phyloP scores from a whole-genome alignment of 257 asterid species.

The Solanum sejunctum region DNA sequence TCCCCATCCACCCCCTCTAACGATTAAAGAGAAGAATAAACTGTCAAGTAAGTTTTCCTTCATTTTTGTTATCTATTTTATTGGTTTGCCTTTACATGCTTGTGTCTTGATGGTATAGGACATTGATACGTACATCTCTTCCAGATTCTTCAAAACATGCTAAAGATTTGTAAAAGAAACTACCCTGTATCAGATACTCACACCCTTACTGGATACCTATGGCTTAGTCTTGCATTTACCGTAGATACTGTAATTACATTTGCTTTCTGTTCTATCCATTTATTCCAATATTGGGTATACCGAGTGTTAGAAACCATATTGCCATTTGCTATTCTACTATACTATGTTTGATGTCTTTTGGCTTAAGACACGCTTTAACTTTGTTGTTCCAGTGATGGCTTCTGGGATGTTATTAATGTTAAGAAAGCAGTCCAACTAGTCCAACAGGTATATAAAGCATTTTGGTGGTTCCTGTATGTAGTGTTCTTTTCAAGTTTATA shows the following conservation, averaged over 20 bases:
- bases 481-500: neutral
- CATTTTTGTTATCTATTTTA: neutral
- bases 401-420: slow-evolving; percentile 74
- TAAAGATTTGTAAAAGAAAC: neutral
- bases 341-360: neutral
- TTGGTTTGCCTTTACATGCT: neutral
- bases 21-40: neutral
- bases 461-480: neutral
- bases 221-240: neutral
- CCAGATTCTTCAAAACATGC: neutral
- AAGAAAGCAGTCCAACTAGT: slow-evolving; percentile 83
- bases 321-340: neutral
- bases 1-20: neutral
- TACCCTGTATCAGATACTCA: neutral
- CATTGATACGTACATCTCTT: neutral
- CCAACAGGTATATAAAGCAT: slow-evolving; percentile 37
- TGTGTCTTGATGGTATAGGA: neutral
- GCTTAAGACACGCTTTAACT: neutral
- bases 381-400: slow-evolving; percentile 62
- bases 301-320: neutral
- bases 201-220: neutral
- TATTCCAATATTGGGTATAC: neutral
- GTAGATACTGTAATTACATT: neutral
- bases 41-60: neutral
- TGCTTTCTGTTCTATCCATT: neutral